Evolutionary conservation across 106 monocot genomes (phyloP).

Genomic region (Ottelia alismoides): DNA sequence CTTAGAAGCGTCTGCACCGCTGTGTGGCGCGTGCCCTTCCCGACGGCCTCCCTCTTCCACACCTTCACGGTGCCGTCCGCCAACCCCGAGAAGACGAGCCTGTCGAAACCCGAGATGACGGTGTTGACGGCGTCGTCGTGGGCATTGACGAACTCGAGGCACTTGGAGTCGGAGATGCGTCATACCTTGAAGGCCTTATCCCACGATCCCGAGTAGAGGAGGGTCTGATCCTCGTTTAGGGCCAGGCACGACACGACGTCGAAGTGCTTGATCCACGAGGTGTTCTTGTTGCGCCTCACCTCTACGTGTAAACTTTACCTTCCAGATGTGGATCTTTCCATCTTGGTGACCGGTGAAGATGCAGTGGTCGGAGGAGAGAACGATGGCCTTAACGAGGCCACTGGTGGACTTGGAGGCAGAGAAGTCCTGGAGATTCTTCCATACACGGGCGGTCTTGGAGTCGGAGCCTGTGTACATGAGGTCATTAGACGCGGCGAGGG

Average conservation of each 20-base stretch:
- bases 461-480: constrained; percentile 70
- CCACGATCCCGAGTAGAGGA: constrained; percentile 65
- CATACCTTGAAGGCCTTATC: constrained; percentile 61
- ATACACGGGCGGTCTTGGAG: constrained; percentile 54
- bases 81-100: constrained; percentile 51
- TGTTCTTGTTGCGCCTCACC: constrained; percentile 17
- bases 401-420: constrained; percentile 40
- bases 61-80: constrained; percentile 59
- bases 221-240: constrained; percentile 24
- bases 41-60: constrained; percentile 33
- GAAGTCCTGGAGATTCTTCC: constrained; percentile 36
- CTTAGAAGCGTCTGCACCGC: constrained; percentile 21
- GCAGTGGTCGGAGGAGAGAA: constrained; percentile 26
- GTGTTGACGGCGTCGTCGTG: constrained; percentile 59
- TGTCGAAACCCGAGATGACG: constrained; percentile 23
- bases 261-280: constrained; percentile 34
- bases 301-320: constrained; percentile 34
- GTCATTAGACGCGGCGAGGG: constrained; percentile 30
- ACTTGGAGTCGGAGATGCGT: constrained; percentile 42
- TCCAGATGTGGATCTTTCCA: constrained; percentile 49
- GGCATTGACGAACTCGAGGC: constrained; percentile 40
- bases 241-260: constrained; percentile 45
- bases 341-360: constrained; percentile 67
- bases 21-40: constrained; percentile 17
- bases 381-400: constrained; percentile 58